Percentiles rank a stretch among this genome's conserved stretches.
phyloP scores from a whole-genome alignment of 129 eudicot genomes.

The Sambucus nigra region DNA sequence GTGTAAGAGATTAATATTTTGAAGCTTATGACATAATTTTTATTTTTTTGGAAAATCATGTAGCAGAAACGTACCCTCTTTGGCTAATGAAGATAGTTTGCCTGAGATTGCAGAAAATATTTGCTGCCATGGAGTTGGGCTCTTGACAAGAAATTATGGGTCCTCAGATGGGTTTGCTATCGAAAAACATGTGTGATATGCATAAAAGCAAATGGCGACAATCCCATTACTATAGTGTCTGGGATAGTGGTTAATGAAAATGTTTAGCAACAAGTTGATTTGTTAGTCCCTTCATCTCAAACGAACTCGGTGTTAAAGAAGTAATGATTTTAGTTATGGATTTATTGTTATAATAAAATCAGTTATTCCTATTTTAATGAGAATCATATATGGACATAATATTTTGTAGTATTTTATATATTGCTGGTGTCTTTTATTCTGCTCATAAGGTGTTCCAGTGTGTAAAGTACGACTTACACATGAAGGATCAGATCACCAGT shows the following conservation, averaged over 20 bases:
- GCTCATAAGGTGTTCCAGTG: too few species aligned
- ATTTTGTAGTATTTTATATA: too few species aligned
- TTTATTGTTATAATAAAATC: too few species aligned
- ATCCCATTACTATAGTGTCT: slow-evolving; percentile 59
- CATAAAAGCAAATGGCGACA: slow-evolving; percentile 43
- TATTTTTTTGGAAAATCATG: slow-evolving; percentile 33
- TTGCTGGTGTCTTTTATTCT: too few species aligned
- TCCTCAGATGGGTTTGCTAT: slow-evolving; percentile 53
- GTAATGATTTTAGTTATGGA: too few species aligned
- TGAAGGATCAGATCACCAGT: too few species aligned
- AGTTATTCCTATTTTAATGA: too few species aligned
- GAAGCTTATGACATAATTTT: slow-evolving; percentile 46
- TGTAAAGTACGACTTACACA: too few species aligned
- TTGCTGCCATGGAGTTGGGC: slow-evolving; percentile 85
- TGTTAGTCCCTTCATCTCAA: slow-evolving; percentile 66
- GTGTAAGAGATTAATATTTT: slow-evolving; percentile 66
- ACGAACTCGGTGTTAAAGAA: too few species aligned
- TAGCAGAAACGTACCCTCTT: slow-evolving; percentile 25
- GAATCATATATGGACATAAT: too few species aligned
- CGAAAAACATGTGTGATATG: slow-evolving; percentile 55
- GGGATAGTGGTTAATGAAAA: slow-evolving; percentile 57
- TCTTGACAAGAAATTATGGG: slow-evolving; percentile 46
- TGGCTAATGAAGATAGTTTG: slow-evolving; percentile 33
- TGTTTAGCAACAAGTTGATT: slow-evolving; percentile 54
- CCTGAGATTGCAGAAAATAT: slow-evolving; percentile 70